Evolutionary conservation across 768 basidiomycete species (phyloP).

Genomic region (Boletus reticulatus): DNA sequence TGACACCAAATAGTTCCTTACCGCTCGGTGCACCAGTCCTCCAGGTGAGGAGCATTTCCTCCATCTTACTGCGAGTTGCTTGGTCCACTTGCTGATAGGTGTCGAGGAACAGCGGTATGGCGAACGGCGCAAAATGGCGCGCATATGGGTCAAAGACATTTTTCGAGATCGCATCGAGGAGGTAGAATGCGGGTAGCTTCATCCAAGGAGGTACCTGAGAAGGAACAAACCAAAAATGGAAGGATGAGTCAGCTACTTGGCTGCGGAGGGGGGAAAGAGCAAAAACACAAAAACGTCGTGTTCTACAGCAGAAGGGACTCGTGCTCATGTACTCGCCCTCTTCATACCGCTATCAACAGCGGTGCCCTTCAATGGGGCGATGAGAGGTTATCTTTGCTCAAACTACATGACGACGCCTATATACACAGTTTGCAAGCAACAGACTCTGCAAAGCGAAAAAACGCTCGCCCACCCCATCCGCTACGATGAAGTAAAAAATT

Average conservation of each 20-base stretch:
- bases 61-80: constrained; percentile 88
- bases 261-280: constrained; percentile 16
- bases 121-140: constrained; percentile 75
- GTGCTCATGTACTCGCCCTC: constrained; percentile 39
- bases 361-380: constrained; percentile 32
- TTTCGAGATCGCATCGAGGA: constrained; percentile 96
- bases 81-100: constrained; percentile 87
- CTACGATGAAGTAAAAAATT: constrained; percentile 24
- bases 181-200: constrained; percentile 92
- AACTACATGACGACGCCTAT: constrained; percentile 41
- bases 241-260: constrained; percentile 65
- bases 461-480: constrained; percentile 28
- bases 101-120: constrained; percentile 81
- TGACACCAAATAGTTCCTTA: constrained; percentile 80
- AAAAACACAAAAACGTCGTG: constrained; percentile 32
- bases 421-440: constrained; percentile 42
- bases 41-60: constrained; percentile 97
- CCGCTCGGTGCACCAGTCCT: constrained; percentile 78
- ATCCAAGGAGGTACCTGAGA: constrained; percentile 81
- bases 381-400: constrained; percentile 42
- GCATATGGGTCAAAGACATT: constrained; percentile 95
- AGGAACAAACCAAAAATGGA: constrained; percentile 26
- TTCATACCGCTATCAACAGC: constrained; percentile 33
- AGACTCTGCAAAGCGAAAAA: constrained; percentile 21
- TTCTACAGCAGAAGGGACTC: constrained; percentile 24